Evolutionary conservation across 192 early-diverging fungal species (phyloP).

Genomic region (Backusella circina): DNA sequence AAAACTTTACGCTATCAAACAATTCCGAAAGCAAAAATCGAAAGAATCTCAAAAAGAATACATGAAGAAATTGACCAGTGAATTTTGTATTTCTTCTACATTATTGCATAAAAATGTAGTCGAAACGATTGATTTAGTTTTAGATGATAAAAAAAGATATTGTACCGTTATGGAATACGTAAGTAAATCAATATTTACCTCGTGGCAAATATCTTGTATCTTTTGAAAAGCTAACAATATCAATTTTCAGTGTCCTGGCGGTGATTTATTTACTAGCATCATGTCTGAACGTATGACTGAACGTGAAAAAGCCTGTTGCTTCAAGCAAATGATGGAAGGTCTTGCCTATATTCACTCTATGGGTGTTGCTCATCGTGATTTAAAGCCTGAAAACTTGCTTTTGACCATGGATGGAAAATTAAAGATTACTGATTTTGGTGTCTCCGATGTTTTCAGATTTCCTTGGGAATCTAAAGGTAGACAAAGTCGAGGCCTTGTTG

Average conservation of each 20-base stretch:
- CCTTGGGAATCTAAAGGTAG: conserved; percentile 75
- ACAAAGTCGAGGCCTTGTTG: conserved; percentile 84
- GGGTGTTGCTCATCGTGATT: conserved; percentile 92
- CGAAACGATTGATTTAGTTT: conserved; percentile 92
- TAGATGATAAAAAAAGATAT: conserved; percentile 85
- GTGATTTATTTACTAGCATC: conserved; percentile 89
- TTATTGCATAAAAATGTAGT: conserved; percentile 94
- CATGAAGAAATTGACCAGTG: conserved; percentile 92
- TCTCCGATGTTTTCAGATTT: conserved; percentile 90
- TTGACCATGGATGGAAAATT: conserved; percentile 74
- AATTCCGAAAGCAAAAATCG: conserved; percentile 79
- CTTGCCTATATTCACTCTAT: conserved; percentile 89
- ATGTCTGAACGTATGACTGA: conserved; percentile 71
- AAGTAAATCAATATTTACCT: conserved; percentile 19
- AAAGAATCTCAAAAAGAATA: conserved; percentile 93
- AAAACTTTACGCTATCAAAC: conserved; percentile 91
- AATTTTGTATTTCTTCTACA: conserved; percentile 95
- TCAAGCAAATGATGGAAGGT: conserved; percentile 90
- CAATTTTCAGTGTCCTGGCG: conserved; percentile 66
- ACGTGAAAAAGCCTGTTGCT: conserved; percentile 86
- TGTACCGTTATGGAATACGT: conserved; percentile 75
- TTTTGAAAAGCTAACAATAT: conserved; percentile 38
- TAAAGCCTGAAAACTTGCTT: conserved; percentile 87
- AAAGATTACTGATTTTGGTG: conserved; percentile 99
- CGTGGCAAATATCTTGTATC: neutral